Evolutionary conservation across 441 rosid species (phyloP), one percentile per base, ranked within the genome.

Genomic region (Pelargonium fulgidum): DNA sequence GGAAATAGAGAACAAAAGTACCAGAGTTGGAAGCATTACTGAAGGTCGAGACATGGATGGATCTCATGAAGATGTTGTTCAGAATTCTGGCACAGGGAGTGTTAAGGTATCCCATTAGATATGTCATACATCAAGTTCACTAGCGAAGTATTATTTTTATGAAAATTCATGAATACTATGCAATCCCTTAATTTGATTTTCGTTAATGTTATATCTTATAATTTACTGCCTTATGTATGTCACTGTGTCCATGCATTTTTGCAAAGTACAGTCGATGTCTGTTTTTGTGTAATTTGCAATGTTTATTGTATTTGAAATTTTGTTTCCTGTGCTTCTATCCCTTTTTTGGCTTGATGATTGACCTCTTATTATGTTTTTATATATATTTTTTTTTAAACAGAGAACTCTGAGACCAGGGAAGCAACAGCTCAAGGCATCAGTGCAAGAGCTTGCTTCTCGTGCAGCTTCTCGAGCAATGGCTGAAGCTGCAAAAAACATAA

Each of bases 391-490:
- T 3, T 33, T 0, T 68, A 14, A 20, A 22, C 73, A 89, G 98
- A 81, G 75, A 78, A 72, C 70, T 76, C 70, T 19, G 29, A 75
- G 50, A 73, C 61, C 71, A 63, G 79, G 64, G 74, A 84, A 76
- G 79, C 79, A 71, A 42, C 85, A 83, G 62, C 80, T 86, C 69
- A 81, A 84, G 73, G 70, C 84, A 71, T 87, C 96, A 3, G 87
- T 93, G 14, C 87, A 86, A 74, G 97, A 91, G 75, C 92, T 91
- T 76, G 99, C 99, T 63, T 75, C 87, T 75, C 88, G 76, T 61
- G 97, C 96, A 72, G 87, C 97, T 39, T 85, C 88, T 70, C 86
- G 80, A 68, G 92, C 96, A 67, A 63, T 79, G 84, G 77, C 82
- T 58, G 96, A 89, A 74, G 90, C 89, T 66, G 90, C 95, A 16